Conservation (phyloP, 2,329 filamentous ascomycete species). For the Xylaria hypoxylon region DNA sequence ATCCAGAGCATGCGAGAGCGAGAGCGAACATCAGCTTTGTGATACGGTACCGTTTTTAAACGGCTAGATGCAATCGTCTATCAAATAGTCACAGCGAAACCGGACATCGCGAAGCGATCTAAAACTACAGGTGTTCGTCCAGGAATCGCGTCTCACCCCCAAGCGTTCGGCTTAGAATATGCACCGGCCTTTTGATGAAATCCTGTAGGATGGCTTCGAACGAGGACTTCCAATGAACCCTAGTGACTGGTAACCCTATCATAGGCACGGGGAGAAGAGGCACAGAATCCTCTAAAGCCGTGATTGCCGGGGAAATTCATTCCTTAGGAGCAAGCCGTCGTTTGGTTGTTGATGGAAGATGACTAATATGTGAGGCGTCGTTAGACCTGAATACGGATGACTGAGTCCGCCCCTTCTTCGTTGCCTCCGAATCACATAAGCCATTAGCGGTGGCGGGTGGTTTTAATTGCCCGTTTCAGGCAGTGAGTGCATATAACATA, state of each 20-base stretch:
- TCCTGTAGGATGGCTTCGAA: slow-evolving; percentile 31
- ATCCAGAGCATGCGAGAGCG: slow-evolving; percentile 8
- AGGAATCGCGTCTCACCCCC: neutral
- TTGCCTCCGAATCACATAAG: slow-evolving; percentile 23
- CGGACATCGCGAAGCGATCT: slow-evolving; percentile 8
- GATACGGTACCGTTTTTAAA: neutral
- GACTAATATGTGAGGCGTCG: slow-evolving; percentile 11
- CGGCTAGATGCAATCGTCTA: neutral
- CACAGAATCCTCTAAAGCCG: slow-evolving; percentile 1
- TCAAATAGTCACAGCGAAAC: slow-evolving; percentile 13
- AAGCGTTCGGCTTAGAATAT: slow-evolving; percentile 4
- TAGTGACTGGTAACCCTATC: slow-evolving; percentile 8
- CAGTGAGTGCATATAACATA: neutral
- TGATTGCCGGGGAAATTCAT: neutral
- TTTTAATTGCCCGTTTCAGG: slow-evolving; percentile 6
- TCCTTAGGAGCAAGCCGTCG: neutral
- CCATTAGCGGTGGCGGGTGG: slow-evolving; percentile 10
- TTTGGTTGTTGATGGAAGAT: neutral
- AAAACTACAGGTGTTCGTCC: neutral
- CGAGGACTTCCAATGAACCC: neutral
- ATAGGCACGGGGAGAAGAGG: slow-evolving; percentile 17
- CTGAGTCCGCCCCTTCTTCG: neutral
- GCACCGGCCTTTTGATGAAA: slow-evolving; percentile 12
- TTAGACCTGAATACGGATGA: neutral
- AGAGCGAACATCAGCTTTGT: neutral